Evolutionary conservation across 1,284 basidiomycete genomes (phyloP).

Genomic region (Puccinia novopanici): DNA sequence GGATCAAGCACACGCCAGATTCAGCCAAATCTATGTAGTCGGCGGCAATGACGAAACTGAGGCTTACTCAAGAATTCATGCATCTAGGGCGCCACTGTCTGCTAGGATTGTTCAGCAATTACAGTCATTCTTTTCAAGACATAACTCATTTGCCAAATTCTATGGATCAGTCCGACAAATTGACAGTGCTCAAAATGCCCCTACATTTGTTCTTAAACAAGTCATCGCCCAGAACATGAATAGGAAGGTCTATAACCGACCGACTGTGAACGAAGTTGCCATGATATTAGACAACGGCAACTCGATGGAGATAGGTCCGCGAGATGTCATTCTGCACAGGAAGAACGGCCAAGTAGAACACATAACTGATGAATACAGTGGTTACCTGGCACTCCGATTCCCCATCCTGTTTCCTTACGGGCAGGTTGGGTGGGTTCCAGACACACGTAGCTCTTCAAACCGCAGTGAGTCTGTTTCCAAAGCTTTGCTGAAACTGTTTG

Average conservation of each 20-base stretch:
- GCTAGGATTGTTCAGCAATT: neutral
- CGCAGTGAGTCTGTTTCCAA: neutral
- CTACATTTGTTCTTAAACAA: neutral
- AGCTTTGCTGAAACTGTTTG: neutral
- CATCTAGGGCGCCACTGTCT: neutral
- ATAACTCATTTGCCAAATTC: neutral
- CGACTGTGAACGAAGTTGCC: neutral
- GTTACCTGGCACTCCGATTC: neutral
- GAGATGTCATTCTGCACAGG: neutral
- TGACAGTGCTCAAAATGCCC: neutral
- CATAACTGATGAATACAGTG: neutral
- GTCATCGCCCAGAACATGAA: neutral
- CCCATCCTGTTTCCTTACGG: conserved; percentile 9
- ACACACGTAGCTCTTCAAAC: too few relatives aligned
- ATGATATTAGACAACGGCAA: neutral
- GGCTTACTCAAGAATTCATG: neutral
- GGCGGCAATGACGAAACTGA: neutral
- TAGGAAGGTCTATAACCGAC: neutral
- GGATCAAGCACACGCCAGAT: neutral
- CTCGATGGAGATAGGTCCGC: too few relatives aligned
- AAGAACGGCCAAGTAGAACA: neutral
- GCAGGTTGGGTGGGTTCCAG: neutral
- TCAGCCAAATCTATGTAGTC: conserved; percentile 24
- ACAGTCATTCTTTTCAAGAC: neutral
- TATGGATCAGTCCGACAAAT: neutral